These are phyloP conservation scores for Metschnikowia cerradonensis DNA, from an alignment of 805 yeast species.

Conservation along the genomic window DNA sequence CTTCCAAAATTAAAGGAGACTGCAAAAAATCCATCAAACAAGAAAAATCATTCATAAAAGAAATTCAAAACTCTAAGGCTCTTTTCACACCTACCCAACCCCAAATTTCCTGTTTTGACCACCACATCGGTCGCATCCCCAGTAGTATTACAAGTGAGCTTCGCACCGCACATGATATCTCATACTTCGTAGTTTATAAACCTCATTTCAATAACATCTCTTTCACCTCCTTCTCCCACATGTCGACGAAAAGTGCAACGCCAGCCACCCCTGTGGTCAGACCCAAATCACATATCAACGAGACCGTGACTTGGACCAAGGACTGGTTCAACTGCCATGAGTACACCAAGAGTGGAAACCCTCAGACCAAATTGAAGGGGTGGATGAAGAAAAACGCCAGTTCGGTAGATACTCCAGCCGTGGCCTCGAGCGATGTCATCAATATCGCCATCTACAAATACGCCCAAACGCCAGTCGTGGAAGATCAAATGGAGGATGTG, in stretches of 20 bases:
- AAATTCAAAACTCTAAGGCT: background rate
- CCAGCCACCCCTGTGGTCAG: constrained; percentile 21
- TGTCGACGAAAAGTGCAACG: constrained; percentile 18
- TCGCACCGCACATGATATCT: background rate
- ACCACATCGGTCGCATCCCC: background rate
- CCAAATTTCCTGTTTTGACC: background rate
- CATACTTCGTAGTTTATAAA: background rate
- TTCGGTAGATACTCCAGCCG: background rate
- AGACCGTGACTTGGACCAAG: constrained; percentile 33
- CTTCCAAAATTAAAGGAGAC: background rate
- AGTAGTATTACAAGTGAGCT: background rate
- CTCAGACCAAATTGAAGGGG: constrained; percentile 27
- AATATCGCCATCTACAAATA: constrained; percentile 38
- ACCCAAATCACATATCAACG: constrained; percentile 15
- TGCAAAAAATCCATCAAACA: too few relatives aligned
- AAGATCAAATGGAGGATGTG: constrained; percentile 21
- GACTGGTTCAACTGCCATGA: constrained; percentile 35
- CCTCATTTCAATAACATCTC: background rate
- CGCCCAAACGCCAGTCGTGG: constrained; percentile 45
- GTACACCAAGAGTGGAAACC: constrained; percentile 6
- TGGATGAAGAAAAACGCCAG: constrained; percentile 30
- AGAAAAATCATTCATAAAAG: background rate
- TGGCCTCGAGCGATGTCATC: constrained; percentile 35
- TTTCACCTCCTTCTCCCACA: background rate
- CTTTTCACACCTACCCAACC: background rate